phyloP scores from a whole-genome alignment of 108 stramenopile genomes.

The Nitzschia sp. region DNA sequence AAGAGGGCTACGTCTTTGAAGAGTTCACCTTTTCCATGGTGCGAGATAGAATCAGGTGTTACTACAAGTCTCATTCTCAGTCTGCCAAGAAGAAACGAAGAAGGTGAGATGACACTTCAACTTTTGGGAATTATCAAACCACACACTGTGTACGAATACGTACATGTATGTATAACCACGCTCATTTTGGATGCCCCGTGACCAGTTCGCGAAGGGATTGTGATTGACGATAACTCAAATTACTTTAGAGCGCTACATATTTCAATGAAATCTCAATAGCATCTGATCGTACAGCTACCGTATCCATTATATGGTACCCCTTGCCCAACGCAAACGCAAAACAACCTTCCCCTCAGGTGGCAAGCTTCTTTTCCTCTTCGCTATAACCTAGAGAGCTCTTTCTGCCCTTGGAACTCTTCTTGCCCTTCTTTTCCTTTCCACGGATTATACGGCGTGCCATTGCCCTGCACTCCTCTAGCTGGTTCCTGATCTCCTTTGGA shows the following conservation, averaged over 20 bases:
- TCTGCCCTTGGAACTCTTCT: conserved; percentile 2
- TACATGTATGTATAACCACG: neutral
- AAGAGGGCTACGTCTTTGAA: conserved; percentile 77
- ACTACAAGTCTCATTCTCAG: conserved; percentile 66
- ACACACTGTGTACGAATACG: neutral
- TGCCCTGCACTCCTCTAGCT: conserved; percentile 69
- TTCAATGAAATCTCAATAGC: too few species aligned
- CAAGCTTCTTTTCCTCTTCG: conserved; percentile 22
- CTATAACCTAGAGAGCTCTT: conserved; percentile 2
- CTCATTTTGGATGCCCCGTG: neutral
- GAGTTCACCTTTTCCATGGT: conserved; percentile 63
- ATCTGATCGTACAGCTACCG: neutral
- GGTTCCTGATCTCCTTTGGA: conserved; percentile 45
- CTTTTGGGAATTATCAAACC: too few species aligned
- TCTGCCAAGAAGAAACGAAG: conserved; percentile 45
- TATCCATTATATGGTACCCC: neutral
- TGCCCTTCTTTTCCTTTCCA: conserved; percentile 40
- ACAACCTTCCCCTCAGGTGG: neutral
- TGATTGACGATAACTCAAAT: neutral
- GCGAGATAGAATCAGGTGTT: conserved; percentile 68
- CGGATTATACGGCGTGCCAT: conserved; percentile 68
- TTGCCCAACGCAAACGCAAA: neutral
- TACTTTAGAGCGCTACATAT: neutral
- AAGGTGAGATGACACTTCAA: neutral
- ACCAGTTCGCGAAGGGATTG: neutral